Evolutionary conservation across 306 rosid genomes (phyloP).

Genomic region (Mimosa pudica): DNA sequence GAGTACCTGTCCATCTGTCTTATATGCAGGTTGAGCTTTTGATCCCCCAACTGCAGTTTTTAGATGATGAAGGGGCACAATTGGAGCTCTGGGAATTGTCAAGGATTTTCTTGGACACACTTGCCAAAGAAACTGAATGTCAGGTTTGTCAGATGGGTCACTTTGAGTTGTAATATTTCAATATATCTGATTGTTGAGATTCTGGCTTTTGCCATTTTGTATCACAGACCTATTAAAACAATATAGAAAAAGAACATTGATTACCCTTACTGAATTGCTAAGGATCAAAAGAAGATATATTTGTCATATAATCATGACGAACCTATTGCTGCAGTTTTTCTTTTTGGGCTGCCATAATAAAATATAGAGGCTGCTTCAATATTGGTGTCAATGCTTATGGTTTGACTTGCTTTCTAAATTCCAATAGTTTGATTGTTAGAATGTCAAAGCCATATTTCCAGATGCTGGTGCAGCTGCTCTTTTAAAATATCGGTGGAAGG

Average conservation of each 20-base stretch:
- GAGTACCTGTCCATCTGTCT: background rate
- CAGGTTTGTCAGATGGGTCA: slow-evolving; percentile 55
- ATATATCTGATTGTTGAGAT: slow-evolving; percentile 20
- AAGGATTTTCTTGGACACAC: slow-evolving; percentile 75
- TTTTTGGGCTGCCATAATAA: slow-evolving; percentile 5
- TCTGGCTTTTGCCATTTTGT: slow-evolving; percentile 18
- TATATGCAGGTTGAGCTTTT: slow-evolving; percentile 84
- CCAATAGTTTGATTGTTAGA: slow-evolving; percentile 57
- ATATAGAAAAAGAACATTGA: slow-evolving; percentile 5
- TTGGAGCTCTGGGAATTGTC: slow-evolving; percentile 96
- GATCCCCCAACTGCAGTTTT: slow-evolving; percentile 92
- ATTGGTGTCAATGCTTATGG: slow-evolving; percentile 15
- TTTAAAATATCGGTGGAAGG: slow-evolving; percentile 81
- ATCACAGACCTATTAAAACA: slow-evolving; percentile 16
- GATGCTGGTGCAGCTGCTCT: slow-evolving; percentile 99
- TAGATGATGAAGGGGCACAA: slow-evolving; percentile 97
- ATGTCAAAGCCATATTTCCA: slow-evolving; percentile 89
- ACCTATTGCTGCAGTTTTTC: background rate
- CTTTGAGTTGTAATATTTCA: slow-evolving; percentile 23
- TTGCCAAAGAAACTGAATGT: slow-evolving; percentile 60
- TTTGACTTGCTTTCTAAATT: slow-evolving; percentile 37
- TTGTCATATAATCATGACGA: slow-evolving; percentile 26
- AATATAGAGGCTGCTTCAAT: slow-evolving; percentile 4
- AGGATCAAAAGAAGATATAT: slow-evolving; percentile 23
- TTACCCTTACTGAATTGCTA: slow-evolving; percentile 28